Conservation (phyloP, 2,329 filamentous ascomycete species). For the Mycocentrospora acerina region DNA sequence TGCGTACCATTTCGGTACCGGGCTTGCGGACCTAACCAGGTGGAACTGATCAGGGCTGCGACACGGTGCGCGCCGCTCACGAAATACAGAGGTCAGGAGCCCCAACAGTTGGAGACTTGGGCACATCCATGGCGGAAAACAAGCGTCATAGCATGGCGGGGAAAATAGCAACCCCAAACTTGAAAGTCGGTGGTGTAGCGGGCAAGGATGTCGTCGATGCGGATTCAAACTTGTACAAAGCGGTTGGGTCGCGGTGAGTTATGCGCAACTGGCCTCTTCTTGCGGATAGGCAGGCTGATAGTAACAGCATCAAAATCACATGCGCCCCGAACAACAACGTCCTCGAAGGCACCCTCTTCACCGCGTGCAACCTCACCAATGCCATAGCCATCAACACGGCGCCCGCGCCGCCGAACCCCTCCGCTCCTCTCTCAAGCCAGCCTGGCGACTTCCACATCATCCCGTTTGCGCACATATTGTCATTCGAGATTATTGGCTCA, state of each 20-base stretch:
- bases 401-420: conserved; percentile 46
- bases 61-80: conserved; percentile 7
- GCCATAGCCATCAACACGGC: conserved; percentile 62
- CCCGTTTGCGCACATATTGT: conserved; percentile 60
- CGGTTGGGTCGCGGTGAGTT: conserved; percentile 62
- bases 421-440: conserved; percentile 41
- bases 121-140: conserved; percentile 54
- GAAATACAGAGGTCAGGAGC: conserved; percentile 40
- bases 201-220: conserved; percentile 50
- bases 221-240: conserved; percentile 59
- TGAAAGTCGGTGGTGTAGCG: conserved; percentile 46
- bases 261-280: not conserved
- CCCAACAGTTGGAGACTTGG: conserved; percentile 51
- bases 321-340: conserved; percentile 55
- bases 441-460: conserved; percentile 62
- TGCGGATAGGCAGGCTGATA: conserved; percentile 13
- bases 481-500: conserved; percentile 54
- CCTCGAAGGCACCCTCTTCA: conserved; percentile 64
- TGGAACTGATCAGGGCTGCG: conserved; percentile 6
- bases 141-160: conserved; percentile 59
- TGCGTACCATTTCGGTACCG: conserved; percentile 39
- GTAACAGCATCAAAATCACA: conserved; percentile 58
- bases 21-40: conserved; percentile 22
- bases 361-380: conserved; percentile 61
- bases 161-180: conserved; percentile 54